These are phyloP conservation scores for Phytophthora ohioensis DNA, from an alignment of 352 stramenopile genomes.

Conservation along the genomic window DNA sequence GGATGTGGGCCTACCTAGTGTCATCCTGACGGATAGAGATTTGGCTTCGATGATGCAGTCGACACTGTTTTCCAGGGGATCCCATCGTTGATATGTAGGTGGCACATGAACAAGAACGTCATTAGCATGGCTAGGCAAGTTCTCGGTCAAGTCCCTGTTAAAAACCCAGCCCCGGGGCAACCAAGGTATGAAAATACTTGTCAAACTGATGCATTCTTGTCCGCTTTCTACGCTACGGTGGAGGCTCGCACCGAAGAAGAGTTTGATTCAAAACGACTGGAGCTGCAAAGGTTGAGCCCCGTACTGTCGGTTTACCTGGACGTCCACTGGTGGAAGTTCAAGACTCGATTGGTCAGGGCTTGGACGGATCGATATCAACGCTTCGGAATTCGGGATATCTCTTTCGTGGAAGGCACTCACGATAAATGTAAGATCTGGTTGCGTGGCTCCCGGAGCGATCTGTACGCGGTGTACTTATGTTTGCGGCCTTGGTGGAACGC, in stretches of 20 bases:
- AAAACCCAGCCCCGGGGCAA: not conserved
- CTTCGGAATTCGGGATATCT: not conserved
- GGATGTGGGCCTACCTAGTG: not conserved
- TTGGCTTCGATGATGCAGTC: not conserved
- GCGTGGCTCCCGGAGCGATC: not conserved
- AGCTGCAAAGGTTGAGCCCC: not conserved
- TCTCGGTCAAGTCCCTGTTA: not conserved
- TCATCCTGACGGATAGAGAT: not conserved
- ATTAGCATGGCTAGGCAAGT: not conserved
- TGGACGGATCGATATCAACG: constrained; percentile 4
- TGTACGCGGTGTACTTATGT: constrained; percentile 8
- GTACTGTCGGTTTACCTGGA: not conserved
- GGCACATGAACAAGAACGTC: not conserved
- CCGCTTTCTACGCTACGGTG: not conserved
- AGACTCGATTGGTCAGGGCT: not conserved
- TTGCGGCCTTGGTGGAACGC: not conserved
- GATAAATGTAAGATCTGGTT: constrained; percentile 1
- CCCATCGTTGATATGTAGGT: not conserved
- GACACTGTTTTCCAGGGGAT: not conserved
- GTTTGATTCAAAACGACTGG: not conserved
- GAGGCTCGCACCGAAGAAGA: not conserved
- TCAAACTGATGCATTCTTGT: constrained; percentile 9
- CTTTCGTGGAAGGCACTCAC: not conserved
- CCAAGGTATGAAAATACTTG: not conserved
- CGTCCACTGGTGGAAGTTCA: constrained; percentile 12